Evolutionary conservation across 2,329 filamentous ascomycete species (phyloP), one percentile per base, ranked within the genome.

Genomic region (Fusarium mangiferae): DNA sequence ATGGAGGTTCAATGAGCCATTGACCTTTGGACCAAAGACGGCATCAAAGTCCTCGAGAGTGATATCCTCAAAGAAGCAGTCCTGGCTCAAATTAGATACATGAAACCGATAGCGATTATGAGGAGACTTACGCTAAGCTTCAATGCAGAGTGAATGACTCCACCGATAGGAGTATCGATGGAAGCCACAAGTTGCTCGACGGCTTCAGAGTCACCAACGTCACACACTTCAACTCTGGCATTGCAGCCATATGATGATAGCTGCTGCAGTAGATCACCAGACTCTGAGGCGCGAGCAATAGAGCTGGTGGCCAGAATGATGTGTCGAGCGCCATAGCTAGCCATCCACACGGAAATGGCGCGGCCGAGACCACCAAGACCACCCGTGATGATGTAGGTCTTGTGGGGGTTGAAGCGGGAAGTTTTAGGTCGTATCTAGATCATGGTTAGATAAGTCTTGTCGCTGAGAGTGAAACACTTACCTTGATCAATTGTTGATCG

Each of bases 311-410:
- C 74, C 13, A 77, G 46, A n/a, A 77, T 51, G 38, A 77, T 64
- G 54, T 68, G 62, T 5, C 65, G 75, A 49, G 75, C 75, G 22
- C 75, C 75, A 20, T 77, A 75, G 51, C 75, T 77, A 5, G 75
- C 75, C 75, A 77, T 77, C 75, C 75, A 77, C 8, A 77, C 62
- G 6, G 75, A 75, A 24, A 77, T 74, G 7, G 75, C 72, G 11
- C 75, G 75, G 20, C 75, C 75, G 7, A 77, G 55, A 13, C 75
- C 75, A 58, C 75, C 75, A 33, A 77, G 75, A 26, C 75, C 75
- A 1, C 75, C 75, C 44, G 75, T 77, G 28, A 77, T 76, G 49
- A 76, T 77, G 44, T 76, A 76, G 39, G 74, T 75, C 60, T 77
- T 76, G 58, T 63, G 38, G 7, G 28, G 15, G 17, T 65, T 56